phyloP scores from a whole-genome alignment of 1,139 yeast genomes.

The Geotrichum histeridarum region DNA sequence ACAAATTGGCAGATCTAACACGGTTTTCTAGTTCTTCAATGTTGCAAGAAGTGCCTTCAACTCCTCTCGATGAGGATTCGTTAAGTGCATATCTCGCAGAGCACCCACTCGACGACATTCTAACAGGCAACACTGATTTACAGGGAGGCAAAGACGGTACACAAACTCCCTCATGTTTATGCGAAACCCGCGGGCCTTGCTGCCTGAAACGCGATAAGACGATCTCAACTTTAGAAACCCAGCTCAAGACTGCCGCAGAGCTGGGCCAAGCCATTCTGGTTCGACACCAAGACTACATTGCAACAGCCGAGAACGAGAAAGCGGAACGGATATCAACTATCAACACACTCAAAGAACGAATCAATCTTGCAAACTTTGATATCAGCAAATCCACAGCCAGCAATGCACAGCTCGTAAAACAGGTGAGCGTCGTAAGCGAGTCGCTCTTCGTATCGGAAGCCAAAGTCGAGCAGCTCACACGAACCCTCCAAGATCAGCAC shows the following conservation, averaged over 20 bases:
- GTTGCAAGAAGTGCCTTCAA: not conserved
- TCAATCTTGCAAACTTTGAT: conserved; percentile 21
- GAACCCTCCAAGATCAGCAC: conserved; percentile 6
- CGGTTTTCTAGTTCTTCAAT: not conserved
- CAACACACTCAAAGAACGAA: conserved; percentile 21
- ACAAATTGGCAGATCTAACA: not conserved
- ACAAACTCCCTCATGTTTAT: not conserved
- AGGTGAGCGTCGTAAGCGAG: conserved; percentile 22
- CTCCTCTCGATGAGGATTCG: conserved; percentile 6
- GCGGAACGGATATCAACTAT: conserved; percentile 22
- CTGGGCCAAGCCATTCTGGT: conserved; percentile 30
- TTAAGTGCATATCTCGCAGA: conserved; percentile 12
- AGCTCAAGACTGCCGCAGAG: conserved; percentile 30
- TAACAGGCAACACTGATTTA: conserved; percentile 3
- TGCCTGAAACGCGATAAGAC: conserved; percentile 18
- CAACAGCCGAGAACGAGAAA: conserved; percentile 21
- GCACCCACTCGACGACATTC: conserved; percentile 13
- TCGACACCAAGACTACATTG: conserved; percentile 23
- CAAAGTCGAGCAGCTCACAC: conserved; percentile 13
- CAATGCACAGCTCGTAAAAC: conserved; percentile 25
- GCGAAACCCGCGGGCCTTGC: conserved; percentile 19
- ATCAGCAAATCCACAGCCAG: conserved; percentile 21
- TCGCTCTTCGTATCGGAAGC: conserved; percentile 20
- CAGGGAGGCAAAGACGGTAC: not conserved
- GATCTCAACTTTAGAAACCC: conserved; percentile 24